Conservation (phyloP, 2,329 filamentous ascomycete species). For the Fusarium sp. region DNA sequence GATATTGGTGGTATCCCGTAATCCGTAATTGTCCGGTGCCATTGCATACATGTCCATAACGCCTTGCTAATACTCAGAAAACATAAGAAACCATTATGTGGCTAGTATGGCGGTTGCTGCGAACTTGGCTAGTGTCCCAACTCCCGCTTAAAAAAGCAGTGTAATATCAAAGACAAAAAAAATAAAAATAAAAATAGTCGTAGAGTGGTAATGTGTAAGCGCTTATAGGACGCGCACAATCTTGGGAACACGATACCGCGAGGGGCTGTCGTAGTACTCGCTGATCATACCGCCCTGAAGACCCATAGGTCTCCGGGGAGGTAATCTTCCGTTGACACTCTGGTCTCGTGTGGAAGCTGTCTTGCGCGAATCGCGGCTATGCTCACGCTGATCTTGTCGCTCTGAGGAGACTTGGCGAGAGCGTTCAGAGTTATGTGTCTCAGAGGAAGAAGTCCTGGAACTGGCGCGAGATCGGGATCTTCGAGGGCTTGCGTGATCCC, state of each 20-base stretch:
- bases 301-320: conserved; percentile 15
- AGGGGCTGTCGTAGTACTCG: conserved; percentile 37
- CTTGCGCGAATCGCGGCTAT: conserved; percentile 24
- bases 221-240: conserved; percentile 32
- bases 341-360: conserved; percentile 11
- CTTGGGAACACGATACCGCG: conserved; percentile 33
- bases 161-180: background rate
- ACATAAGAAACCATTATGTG: background rate
- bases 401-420: conserved; percentile 30
- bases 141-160: conserved; percentile 8
- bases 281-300: conserved; percentile 31
- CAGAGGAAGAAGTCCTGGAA: conserved; percentile 25
- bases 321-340: conserved; percentile 11
- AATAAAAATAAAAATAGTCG: conserved; percentile 11
- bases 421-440: conserved; percentile 19
- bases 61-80: conserved; percentile 29
- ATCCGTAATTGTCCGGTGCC: conserved; percentile 22
- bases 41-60: conserved; percentile 21
- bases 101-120: conserved; percentile 23
- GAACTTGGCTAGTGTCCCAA: conserved; percentile 5
- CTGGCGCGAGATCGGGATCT: conserved; percentile 28
- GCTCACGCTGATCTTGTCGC: conserved; percentile 20
- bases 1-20: conserved; percentile 23
- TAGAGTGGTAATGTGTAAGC: background rate
- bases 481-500: conserved; percentile 19